phyloP scores from a whole-genome alignment of 257 asterid genomes.

The Jacaranda copaia region DNA sequence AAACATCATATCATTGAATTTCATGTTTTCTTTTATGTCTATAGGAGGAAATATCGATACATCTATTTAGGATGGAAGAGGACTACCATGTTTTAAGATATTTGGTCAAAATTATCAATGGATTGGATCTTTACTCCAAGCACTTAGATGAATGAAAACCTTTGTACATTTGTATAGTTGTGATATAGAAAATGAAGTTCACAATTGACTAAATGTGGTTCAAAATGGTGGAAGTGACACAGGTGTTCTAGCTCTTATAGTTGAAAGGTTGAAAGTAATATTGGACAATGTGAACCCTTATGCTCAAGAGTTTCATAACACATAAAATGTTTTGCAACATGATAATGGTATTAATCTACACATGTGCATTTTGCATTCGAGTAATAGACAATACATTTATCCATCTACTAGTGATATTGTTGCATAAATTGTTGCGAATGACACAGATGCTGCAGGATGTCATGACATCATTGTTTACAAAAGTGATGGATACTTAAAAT shows the following conservation, averaged over 20 bases:
- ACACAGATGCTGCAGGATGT: not conserved
- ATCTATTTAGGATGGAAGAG: not conserved
- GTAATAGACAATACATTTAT: not conserved
- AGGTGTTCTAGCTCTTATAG: too few relatives aligned
- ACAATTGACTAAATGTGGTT: not conserved
- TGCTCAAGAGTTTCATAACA: not conserved
- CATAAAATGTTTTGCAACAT: not conserved
- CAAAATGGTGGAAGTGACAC: not conserved
- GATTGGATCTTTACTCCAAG: not conserved
- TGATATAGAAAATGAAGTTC: not conserved
- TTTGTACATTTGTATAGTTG: not conserved
- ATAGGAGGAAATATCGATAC: not conserved
- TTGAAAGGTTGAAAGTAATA: not conserved
- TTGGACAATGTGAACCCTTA: conserved; percentile 2
- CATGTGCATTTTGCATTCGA: not conserved
- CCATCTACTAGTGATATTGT: not conserved
- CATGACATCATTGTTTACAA: not conserved
- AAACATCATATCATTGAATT: not conserved
- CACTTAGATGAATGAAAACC: too few relatives aligned
- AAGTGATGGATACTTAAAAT: not conserved
- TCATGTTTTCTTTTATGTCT: not conserved
- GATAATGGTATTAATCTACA: not conserved
- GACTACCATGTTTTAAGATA: not conserved
- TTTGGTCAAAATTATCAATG: not conserved
- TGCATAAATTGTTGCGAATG: not conserved